Evolutionary conservation across 768 basidiomycete species (phyloP).

Genomic region (Mycena olivaceomarginata): DNA sequence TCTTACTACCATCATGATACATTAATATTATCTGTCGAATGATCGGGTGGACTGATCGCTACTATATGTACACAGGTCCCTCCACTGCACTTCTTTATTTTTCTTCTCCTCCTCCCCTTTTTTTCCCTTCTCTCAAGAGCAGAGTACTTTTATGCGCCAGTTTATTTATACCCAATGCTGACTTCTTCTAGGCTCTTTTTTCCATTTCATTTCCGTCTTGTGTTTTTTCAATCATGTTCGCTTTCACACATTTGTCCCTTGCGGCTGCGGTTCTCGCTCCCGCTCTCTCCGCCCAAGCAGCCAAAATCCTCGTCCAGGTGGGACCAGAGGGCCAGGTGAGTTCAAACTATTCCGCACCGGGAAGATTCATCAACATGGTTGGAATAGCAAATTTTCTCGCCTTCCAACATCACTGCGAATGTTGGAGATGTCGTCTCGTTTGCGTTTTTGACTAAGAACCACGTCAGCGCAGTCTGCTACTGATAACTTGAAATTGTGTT

Average conservation of each 20-base stretch:
- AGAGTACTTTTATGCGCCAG: conserved; percentile 51
- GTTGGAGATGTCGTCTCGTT: conserved; percentile 66
- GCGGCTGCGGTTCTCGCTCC: conserved; percentile 50
- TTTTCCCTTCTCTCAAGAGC: conserved; percentile 53
- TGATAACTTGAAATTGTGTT: no score
- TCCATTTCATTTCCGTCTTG: conserved; percentile 27
- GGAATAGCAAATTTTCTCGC: background rate
- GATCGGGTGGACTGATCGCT: background rate
- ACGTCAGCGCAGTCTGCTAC: conserved; percentile 51
- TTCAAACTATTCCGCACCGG: conserved; percentile 54
- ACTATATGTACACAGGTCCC: conserved; percentile 8
- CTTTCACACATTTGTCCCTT: background rate
- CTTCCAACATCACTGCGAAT: conserved; percentile 56
- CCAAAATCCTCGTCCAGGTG: conserved; percentile 56
- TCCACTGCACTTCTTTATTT: background rate
- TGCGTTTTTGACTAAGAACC: conserved; percentile 65
- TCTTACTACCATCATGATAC: conserved; percentile 6
- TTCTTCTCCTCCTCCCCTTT: conserved; percentile 11
- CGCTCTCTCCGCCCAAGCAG: conserved; percentile 49
- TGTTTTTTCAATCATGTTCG: conserved; percentile 35
- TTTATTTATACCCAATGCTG: conserved; percentile 30
- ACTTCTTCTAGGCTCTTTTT: conserved; percentile 46
- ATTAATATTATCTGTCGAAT: background rate
- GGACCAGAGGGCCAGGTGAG: conserved; percentile 45
- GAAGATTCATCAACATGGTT: conserved; percentile 6